Evolutionary conservation across 345 rosid species (phyloP), one percentile per base, ranked within the genome.

Genomic region (Corymbia maculata): DNA sequence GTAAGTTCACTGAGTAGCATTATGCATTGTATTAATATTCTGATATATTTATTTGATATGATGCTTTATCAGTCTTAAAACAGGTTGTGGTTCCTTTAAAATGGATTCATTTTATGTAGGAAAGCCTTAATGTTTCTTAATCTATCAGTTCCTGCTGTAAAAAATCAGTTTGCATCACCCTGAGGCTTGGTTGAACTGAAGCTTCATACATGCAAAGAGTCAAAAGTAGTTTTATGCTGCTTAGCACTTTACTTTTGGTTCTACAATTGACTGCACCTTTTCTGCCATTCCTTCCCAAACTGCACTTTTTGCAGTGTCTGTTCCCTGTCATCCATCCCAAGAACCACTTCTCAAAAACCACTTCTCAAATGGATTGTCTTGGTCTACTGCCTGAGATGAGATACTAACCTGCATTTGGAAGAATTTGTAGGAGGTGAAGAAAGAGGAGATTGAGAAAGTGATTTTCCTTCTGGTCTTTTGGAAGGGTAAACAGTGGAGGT

Each of bases 1-100:
- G 98, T 97, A 92, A 95, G 96, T 90, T 89, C 79, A 89, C 59
- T 15, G 88, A 66, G 44, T 36, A 68, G 45, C 42, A 13, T 49
- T 64, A 22, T 49, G 85, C 30, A 68, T 47, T n/a, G 10, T 89
- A 64, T 61, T 36, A 22, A 24, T 21, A 80, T 66, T 7, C 14
- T 51, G 52, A 64, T 68, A 75, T 44, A 66, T 85, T 50, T 86
- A 13, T 80, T 51, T 30, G 45, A 51, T 79, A 68, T 5, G 16
- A 13, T 75, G 82, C 45, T 88, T n/a, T 22, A 68, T 87, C 32
- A 50, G 87, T 86, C 51, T 75, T 75, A 75, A 36, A 75, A 19
- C 49, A 36, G 28, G 86, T 70, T 52, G 66, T 68, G n/a, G 51
- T 86, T 44, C 64, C 70, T 49, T 57, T 49, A 75, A 75, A 75